Evolutionary conservation across 495 filamentous ascomycete species (phyloP).

Genomic region (Neurospora africana): DNA sequence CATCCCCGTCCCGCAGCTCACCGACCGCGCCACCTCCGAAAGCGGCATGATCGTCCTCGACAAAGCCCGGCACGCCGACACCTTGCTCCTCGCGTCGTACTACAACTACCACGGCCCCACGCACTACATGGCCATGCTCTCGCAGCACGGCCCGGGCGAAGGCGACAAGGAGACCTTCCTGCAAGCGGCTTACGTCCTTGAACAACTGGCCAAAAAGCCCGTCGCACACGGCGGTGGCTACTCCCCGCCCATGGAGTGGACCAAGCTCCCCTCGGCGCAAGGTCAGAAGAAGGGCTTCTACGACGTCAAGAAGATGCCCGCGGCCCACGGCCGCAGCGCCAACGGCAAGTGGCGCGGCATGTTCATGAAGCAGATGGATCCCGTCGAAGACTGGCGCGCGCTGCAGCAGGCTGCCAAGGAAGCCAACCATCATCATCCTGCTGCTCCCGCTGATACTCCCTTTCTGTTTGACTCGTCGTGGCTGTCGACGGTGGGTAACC

Average conservation of each 20-base stretch:
- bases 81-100: conserved; percentile 48
- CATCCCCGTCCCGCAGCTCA: conserved; percentile 23
- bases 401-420: conserved; percentile 9
- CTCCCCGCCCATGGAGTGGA: conserved; percentile 7
- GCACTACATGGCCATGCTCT: conserved; percentile 48
- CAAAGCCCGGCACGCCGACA: conserved; percentile 40
- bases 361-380: conserved; percentile 17
- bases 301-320: conserved; percentile 26
- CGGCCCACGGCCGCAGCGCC: conserved; percentile 3
- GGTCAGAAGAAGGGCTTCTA: conserved; percentile 30
- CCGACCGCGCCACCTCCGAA: conserved; percentile 37
- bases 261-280: neutral
- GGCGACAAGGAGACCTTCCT: conserved; percentile 60
- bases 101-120: conserved; percentile 53
- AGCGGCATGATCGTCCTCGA: conserved; percentile 48
- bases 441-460: neutral
- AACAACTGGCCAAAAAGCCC: conserved; percentile 16
- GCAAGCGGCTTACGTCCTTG: conserved; percentile 41
- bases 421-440: neutral
- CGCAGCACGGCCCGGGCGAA: conserved; percentile 45
- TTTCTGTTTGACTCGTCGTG: conserved; percentile 7
- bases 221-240: neutral
- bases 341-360: conserved; percentile 9
- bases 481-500: neutral
- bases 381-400: conserved; percentile 15